A percentile compares a stretch with the other conserved stretches of the same genome.
Conservation (phyloP, 192 early-diverging fungal genomes). For the Kickxella alabastrina region DNA sequence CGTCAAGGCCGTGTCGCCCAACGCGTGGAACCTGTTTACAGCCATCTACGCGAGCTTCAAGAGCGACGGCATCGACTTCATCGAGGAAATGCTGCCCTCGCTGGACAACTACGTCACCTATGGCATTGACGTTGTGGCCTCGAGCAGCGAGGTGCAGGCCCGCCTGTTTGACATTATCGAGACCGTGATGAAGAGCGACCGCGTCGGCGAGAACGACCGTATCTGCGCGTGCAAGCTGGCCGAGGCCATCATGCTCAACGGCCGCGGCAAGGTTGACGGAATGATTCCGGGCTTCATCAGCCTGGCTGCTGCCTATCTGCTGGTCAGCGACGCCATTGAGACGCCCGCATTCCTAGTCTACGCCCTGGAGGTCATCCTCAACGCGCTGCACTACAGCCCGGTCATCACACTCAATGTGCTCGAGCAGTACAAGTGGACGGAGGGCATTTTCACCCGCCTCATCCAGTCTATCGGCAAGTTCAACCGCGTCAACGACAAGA, state of each 20-base stretch:
- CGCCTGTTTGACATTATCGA: constrained; percentile 83
- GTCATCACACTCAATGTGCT: constrained; percentile 66
- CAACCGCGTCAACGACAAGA: constrained; percentile 88
- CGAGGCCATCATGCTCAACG: constrained; percentile 80
- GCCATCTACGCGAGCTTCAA: constrained; percentile 75
- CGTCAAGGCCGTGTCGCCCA: constrained; percentile 73
- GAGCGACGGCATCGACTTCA: constrained; percentile 78
- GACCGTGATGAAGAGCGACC: constrained; percentile 76
- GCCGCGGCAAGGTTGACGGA: constrained; percentile 76
- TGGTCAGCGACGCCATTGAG: constrained; percentile 58
- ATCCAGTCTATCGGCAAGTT: constrained; percentile 70
- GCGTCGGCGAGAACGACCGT: constrained; percentile 72
- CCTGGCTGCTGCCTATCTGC: constrained; percentile 63
- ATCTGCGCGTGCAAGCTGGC: constrained; percentile 79
- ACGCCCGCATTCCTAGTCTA: constrained; percentile 69
- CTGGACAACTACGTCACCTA: constrained; percentile 89
- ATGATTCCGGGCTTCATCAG: constrained; percentile 66
- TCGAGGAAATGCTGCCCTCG: constrained; percentile 86
- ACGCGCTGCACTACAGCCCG: constrained; percentile 87
- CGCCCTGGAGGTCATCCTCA: constrained; percentile 77
- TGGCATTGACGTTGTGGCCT: constrained; percentile 73
- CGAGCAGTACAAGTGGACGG: constrained; percentile 73
- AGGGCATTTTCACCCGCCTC: constrained; percentile 77
- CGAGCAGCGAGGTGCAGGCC: constrained; percentile 63
- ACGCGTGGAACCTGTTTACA: constrained; percentile 81